Evolutionary conservation across 1,284 basidiomycete genomes (phyloP).

Genomic region (Ganoderma lingzhi): DNA sequence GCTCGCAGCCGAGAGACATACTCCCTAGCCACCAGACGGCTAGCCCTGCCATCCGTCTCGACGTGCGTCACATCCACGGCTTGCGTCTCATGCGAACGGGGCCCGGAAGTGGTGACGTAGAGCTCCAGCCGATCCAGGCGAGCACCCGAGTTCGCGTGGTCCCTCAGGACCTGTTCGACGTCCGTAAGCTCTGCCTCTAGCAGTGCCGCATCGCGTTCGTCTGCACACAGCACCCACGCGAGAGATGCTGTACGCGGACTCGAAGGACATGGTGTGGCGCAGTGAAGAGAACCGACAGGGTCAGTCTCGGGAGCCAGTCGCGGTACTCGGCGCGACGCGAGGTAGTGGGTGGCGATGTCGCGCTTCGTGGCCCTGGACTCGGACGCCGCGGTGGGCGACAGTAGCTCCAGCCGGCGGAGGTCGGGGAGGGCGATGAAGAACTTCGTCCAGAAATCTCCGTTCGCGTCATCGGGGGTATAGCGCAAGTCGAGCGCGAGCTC

Average conservation of each 20-base stretch:
- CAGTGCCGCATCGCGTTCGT: neutral
- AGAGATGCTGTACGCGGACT: neutral
- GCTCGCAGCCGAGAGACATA: neutral
- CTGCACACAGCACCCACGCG: neutral
- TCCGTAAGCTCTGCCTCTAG: neutral
- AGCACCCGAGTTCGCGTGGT: neutral
- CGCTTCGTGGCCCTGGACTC: neutral
- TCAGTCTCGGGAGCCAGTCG: neutral
- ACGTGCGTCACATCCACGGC: neutral
- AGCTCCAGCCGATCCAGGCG: neutral
- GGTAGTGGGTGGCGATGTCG: conserved; percentile 2
- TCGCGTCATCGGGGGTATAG: neutral
- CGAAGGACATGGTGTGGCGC: neutral
- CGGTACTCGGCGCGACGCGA: neutral
- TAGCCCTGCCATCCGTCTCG: neutral
- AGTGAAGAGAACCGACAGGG: neutral
- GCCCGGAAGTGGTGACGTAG: neutral
- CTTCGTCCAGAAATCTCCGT: neutral
- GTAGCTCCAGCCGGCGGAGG: conserved; percentile 1
- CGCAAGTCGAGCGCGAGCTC: conserved; percentile 3
- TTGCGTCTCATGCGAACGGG: neutral
- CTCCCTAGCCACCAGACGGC: neutral
- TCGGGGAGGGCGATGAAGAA: conserved; percentile 2
- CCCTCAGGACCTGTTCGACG: neutral
- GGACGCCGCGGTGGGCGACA: neutral